Evolutionary conservation across 805 yeast species (phyloP).

Genomic region (Wickerhamomyces rabaulensis): DNA sequence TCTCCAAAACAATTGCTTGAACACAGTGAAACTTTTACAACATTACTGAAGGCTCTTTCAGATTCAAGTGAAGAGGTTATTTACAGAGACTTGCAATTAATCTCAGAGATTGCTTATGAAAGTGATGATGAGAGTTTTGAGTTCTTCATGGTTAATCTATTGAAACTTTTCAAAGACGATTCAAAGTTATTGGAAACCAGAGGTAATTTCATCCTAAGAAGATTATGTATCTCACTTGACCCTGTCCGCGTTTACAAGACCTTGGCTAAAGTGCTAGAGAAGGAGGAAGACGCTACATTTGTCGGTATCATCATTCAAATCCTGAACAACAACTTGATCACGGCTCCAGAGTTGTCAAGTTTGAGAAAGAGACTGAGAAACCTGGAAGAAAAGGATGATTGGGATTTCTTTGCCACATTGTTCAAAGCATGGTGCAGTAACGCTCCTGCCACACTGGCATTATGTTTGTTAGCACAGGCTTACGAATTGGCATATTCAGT

Average conservation of each 20-base stretch:
- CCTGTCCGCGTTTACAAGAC: constrained; percentile 82
- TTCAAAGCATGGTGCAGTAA: constrained; percentile 92
- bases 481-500: constrained; percentile 86
- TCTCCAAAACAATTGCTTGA: constrained; percentile 54
- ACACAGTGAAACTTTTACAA: constrained; percentile 63
- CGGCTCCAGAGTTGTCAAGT: constrained; percentile 73
- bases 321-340: constrained; percentile 76
- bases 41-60: constrained; percentile 65
- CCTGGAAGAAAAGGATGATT: constrained; percentile 59
- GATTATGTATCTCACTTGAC: constrained; percentile 73
- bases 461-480: constrained; percentile 81
- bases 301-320: constrained; percentile 80
- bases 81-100: constrained; percentile 60
- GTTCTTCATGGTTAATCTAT: constrained; percentile 65
- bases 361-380: constrained; percentile 65
- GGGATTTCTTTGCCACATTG: constrained; percentile 63
- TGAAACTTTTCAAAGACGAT: constrained; percentile 67
- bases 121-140: constrained; percentile 73
- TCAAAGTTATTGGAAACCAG: constrained; percentile 58
- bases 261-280: constrained; percentile 66
- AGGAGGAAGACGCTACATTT: constrained; percentile 60
- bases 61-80: constrained; percentile 76
- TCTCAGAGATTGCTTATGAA: constrained; percentile 67
- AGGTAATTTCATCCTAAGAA: constrained; percentile 80
- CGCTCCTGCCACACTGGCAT: constrained; percentile 80